Conservation (phyloP, 1,284 basidiomycete genomes). For the Leccinum subrobustum region DNA sequence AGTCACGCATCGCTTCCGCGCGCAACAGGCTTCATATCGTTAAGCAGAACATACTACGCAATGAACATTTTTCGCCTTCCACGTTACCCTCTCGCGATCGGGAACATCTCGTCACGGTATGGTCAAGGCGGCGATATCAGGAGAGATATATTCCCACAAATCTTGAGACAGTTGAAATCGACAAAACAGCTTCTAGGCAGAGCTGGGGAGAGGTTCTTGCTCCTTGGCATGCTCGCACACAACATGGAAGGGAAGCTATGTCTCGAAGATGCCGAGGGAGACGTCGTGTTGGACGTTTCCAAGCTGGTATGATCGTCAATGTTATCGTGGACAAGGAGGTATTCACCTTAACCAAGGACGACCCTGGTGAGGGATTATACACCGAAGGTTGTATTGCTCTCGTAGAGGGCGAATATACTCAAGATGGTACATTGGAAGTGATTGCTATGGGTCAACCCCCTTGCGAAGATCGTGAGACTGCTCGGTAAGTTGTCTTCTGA, state of each 20-base stretch:
- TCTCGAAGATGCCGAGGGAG: constrained; percentile 93
- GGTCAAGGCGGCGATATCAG: constrained; percentile 24
- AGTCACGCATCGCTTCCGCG: constrained; percentile 73
- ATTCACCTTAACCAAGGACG: constrained; percentile 53
- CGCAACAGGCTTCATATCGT: constrained; percentile 86
- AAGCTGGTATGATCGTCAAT: constrained; percentile 64
- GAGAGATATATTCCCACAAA: constrained; percentile 13
- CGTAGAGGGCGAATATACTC: constrained; percentile 95
- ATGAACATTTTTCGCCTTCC: constrained; percentile 96
- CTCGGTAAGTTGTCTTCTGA: constrained; percentile 53
- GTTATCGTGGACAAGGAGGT: background rate
- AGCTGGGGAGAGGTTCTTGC: constrained; percentile 85
- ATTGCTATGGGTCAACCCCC: constrained; percentile 97
- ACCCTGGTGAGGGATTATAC: constrained; percentile 94
- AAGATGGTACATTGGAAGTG: constrained; percentile 85
- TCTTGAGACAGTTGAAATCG: constrained; percentile 72
- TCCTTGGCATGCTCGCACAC: constrained; percentile 92
- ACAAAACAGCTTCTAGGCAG: constrained; percentile 96
- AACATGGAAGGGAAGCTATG: constrained; percentile 89
- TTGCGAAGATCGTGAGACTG: constrained; percentile 81
- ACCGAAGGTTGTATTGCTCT: constrained; percentile 96
- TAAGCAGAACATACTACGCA: constrained; percentile 85
- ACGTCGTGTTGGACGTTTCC: constrained; percentile 86
- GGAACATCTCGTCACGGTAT: constrained; percentile 80
- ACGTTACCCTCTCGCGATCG: constrained; percentile 85